Base-by-base conservation (phyloP, 805 yeast genomes). In the Monosporozyma aquatica region DNA sequence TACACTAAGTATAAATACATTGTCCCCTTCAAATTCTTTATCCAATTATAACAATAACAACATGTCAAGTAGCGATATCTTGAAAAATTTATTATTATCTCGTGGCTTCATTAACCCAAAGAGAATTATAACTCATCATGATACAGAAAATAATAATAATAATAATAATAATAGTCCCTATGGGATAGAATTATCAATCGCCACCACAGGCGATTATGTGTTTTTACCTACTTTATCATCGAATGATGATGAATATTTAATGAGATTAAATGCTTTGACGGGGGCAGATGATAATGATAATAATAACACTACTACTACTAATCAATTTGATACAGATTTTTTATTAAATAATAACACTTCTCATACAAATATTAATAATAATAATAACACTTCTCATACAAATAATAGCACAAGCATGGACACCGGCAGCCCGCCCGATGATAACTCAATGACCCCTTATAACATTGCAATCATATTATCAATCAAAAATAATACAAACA, bases 381-480 rank as follows among this genome's bases (percentile, higher is more conserved):
- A 5, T 5, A 14, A 29, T 29, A 29, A 11, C 18, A 5, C 17
- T 5, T 29, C 33, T 9, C 25, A 23, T 23, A 6, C 25, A 23
- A n/a, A n/a, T n/a, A n/a, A n/a, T n/a, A n/a, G n/a, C n/a, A n/a
- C n/a, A n/a, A 8, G 6, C 6, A 14, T 14, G n/a, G 15, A 11
- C 18, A 5, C 17, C n/a, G n/a, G n/a, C n/a, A n/a, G n/a, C n/a
- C n/a, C n/a, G n/a, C n/a, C n/a, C n/a, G n/a, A n/a, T 24, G 56
- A 55, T 33, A 48, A 40, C 17, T 45, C 55, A 5, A 52, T 54
- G 55, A 57, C 72, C 2, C 71, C 79, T 1, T 77, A 74, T 51
- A 74, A 75, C 2, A 66, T 76, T 48, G 82, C 76, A 0, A 65
- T 76, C 2, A 62, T 75, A 4, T 48, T 76, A 1, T 72, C 75